Conservation (phyloP, 1,284 basidiomycete species). For the Tilletia caries region DNA sequence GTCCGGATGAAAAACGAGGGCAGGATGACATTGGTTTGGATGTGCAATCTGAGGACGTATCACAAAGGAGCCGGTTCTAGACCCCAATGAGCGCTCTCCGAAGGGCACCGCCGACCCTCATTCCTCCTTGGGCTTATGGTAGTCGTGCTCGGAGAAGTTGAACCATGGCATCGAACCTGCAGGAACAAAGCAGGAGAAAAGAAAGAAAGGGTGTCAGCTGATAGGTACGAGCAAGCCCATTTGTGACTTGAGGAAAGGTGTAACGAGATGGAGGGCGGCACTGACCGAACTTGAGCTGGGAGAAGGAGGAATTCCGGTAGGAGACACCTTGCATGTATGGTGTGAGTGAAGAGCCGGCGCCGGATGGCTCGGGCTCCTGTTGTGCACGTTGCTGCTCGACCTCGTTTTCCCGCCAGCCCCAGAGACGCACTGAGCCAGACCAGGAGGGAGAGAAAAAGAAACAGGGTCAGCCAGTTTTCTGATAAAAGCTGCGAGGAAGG, state of each 20-base stretch:
- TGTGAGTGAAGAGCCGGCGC: constrained; percentile 77
- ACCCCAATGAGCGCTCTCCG: constrained; percentile 4
- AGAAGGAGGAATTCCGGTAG: constrained; percentile 84
- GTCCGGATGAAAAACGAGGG: background rate
- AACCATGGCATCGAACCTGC: constrained; percentile 51
- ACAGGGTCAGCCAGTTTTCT: background rate
- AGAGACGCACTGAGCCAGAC: constrained; percentile 75
- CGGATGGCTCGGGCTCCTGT: constrained; percentile 52
- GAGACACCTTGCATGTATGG: constrained; percentile 85
- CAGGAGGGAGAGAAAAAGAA: constrained; percentile 18
- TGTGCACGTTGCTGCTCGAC: constrained; percentile 35
- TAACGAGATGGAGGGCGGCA: constrained; percentile 12
- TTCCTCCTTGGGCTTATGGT: constrained; percentile 27
- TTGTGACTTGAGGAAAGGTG: background rate
- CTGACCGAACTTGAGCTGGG: constrained; percentile 61
- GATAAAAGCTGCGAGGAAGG: background rate
- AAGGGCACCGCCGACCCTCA: constrained; percentile 27
- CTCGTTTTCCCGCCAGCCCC: constrained; percentile 91
- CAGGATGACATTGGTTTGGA: constrained; percentile 1
- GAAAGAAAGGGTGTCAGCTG: background rate
- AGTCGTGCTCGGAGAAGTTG: constrained; percentile 51
- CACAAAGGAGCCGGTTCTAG: too few relatives aligned
- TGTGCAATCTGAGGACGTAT: constrained; percentile 13
- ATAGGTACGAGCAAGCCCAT: too few relatives aligned
- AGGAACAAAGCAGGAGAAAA: background rate